Base-by-base conservation (phyloP, 208 protist species). In the Trypanosoma cruzi region DNA sequence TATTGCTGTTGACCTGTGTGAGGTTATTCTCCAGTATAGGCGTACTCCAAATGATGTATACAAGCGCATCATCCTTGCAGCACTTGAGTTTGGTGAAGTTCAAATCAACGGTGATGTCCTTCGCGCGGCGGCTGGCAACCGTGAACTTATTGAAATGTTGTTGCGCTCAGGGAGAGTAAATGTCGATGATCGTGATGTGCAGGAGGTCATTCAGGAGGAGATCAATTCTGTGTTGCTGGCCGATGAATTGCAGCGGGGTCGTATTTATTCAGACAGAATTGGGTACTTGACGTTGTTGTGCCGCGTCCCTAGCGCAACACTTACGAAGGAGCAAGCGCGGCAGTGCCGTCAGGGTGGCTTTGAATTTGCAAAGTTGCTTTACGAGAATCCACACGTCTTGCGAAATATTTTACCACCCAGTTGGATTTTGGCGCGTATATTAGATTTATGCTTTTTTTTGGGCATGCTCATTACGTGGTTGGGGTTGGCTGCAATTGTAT, bases 41-140 rank as follows among this genome's bases (percentile, higher is more conserved):
- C 76, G 87, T 34, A 92, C 86, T 26, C 80, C 81, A 31, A 77
- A 73, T 31, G 82, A 90, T 28, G 75, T 92, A 13, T 92, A 89
- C 63, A 80, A 90, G 72, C 88, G 91, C 68, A 92, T 96, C 50
- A 93, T 96, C 50, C 77, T 92, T 42, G 90, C 85, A n/a, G 85
- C 90, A 8, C 75, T 96, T 22, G 82, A 86, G 66, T 73, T 75
- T 50, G 82, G 76, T 32, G 77, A 79, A 16, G 73, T 84, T 59
- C 55, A 64, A 5, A 79, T 96, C 4, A 77, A 85, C 44, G 82
- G 86, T 8, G 84, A 88, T 28, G 68, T 85, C 20, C 79, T 96
- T 24, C 68, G 79, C 36, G 79, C 82, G 2, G 88, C 86, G 5
- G 76, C 67, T 42, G 82, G 79, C 2, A 85, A 77, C 67, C 79